Percentiles rank a stretch among this genome's conserved stretches.
These are phyloP conservation scores for Wallacemonas sp. DNA, from an alignment of 208 protist species.

Conservation along the genomic window DNA sequence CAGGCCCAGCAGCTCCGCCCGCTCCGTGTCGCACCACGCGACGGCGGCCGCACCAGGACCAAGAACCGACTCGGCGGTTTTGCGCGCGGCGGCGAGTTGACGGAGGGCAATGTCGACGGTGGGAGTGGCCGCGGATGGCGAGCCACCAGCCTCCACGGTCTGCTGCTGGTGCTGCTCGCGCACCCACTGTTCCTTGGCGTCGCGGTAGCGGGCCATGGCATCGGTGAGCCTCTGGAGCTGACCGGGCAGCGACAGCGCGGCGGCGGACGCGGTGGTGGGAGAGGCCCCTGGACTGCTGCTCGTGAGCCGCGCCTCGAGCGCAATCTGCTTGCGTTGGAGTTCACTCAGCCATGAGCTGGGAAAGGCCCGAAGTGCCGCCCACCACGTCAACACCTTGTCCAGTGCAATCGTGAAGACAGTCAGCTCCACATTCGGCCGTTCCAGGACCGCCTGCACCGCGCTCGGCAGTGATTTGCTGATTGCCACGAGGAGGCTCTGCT, in stretches of 20 bases:
- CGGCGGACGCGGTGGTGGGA: conserved; percentile 25
- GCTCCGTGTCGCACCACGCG: conserved; percentile 67
- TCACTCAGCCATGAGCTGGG: conserved; percentile 66
- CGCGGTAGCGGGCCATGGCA: conserved; percentile 66
- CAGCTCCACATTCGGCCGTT: conserved; percentile 21
- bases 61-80: conserved; percentile 42
- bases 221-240: conserved; percentile 44
- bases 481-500: conserved; percentile 58
- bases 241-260: conserved; percentile 16
- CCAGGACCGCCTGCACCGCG: conserved; percentile 38
- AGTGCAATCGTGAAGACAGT: conserved; percentile 44
- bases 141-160: neutral
- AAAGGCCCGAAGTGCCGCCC: conserved; percentile 79
- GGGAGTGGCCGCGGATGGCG: neutral
- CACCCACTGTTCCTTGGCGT: conserved; percentile 62
- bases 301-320: conserved; percentile 26
- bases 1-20: conserved; percentile 38
- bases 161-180: conserved; percentile 14
- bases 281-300: neutral
- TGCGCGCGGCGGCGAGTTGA: conserved; percentile 35
- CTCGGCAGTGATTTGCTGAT: conserved; percentile 50
- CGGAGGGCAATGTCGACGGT: conserved; percentile 17
- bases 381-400: conserved; percentile 68
- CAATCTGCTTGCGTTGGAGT: conserved; percentile 35
- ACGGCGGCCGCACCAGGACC: conserved; percentile 39